Evolutionary conservation across 768 basidiomycete species (phyloP), one percentile per base, ranked within the genome.

Genomic region (Clitopilus passeckerianus): DNA sequence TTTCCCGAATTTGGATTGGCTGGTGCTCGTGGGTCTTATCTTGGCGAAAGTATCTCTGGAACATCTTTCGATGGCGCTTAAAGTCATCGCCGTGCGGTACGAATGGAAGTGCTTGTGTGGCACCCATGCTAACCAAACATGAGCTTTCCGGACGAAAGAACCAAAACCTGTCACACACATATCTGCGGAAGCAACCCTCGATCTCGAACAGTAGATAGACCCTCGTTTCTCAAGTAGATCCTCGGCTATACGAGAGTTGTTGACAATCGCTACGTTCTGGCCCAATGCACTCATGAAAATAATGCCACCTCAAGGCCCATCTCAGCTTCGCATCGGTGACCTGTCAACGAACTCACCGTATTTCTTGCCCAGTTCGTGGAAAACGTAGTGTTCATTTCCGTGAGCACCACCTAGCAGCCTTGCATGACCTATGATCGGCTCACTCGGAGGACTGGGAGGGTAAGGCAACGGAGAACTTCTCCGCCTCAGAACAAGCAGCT

Each of bases 151-250:
- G 16, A 16, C 10, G 6, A 23, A 10, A 6, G 18, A 7, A 33
- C 53, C 16, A 53, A 16, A 6, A 53, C 6, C 8, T 33, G 53
- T n/a, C 10, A 9, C 23, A 22, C 44, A 70, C 67, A 70, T 12
- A 15, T 67, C 57, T 30, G 59, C 63, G n/a, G 67, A 53, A 33
- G 61, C 55, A 14, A 69, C 57, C 18, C 53, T 24, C 5, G 64
- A 67, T 34, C 66, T 57, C 44, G 65, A 50, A 8, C 73, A 71
- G 60, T 72, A 72, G n/a, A 62, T 69, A 14, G 60, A 52, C 18
- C 72, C 60, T 33, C 64, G 53, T 53, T 67, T 68, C 3, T 71
- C 68, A 9, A 73, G 62, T 22, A 73, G 66, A 27, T 73, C 71
- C 15, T 53, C 57, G 5, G 69, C 72, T 16, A 65, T 64, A 54